Base-by-base conservation (phyloP, 192 early-diverging fungal species). In the Dissophora globulifera region DNA sequence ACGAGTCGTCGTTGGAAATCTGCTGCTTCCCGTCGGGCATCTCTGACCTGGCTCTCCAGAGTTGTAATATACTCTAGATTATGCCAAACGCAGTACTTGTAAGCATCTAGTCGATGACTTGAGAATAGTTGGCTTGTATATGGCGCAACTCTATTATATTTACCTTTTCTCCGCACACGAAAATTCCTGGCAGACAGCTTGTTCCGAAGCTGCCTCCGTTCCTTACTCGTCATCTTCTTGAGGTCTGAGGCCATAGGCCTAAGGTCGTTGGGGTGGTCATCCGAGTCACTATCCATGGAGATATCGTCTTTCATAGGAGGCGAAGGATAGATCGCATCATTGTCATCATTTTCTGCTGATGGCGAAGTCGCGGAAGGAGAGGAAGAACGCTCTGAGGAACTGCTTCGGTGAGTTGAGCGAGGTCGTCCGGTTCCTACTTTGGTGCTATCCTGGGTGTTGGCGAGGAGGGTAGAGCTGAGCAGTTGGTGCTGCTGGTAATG, bases 101-200 rank as follows among this genome's bases (percentile, higher is more conserved):
- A 54, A 30, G 17, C 17, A 12, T n/a, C n/a, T n/a, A 55, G 6
- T 35, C 10, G 19, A 8, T 17, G 35, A 9, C 2, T 9, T 47
- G 46, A 47, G n/a, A 19, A 13, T 38, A 6, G 35, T 38, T 38
- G 20, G 46, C 46, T 47, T 20, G 8, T 20, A 47, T 8, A n/a
- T n/a, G 16, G 9, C 13, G 19, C 46, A 11, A 22, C n/a, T 20
- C 46, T 47, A 7, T 20, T 47, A 38, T 38, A 12, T n/a, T n/a
- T 61, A 87, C 82, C 93, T 82, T 94, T 94, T 78, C 92, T 82
- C 35, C 93, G 84, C 48, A 88, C 84, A 33, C 93, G 85, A 67
- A 94, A 94, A 79, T 93, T 93, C 54, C 92, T 81, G 16, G 93
- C 93, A 22, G 89, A 91, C 42, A 94, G 87, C 68, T 94, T 94